Conservation (phyloP, 1,139 yeast genomes). For the Taiozyma onychis region DNA sequence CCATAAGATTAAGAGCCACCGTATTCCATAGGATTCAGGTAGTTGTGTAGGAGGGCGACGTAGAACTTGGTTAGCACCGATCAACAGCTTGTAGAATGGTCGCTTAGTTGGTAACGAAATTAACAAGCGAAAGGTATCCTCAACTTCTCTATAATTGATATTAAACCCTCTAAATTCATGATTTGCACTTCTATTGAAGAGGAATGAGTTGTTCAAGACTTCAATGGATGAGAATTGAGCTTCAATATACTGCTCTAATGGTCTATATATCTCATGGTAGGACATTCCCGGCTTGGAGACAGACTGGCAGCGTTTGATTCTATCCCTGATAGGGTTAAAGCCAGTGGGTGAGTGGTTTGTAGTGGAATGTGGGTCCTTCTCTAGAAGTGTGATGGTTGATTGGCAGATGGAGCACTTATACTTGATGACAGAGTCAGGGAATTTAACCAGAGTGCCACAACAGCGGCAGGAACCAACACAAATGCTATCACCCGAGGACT, state of each 20-base stretch:
- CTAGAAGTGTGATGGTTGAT: constrained; percentile 29
- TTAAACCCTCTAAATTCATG: constrained; percentile 22
- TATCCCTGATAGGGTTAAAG: not conserved
- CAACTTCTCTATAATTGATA: constrained; percentile 40
- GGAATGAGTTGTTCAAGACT: constrained; percentile 47
- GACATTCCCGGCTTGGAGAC: constrained; percentile 6
- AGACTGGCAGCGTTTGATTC: constrained; percentile 9
- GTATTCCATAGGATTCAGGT: constrained; percentile 31
- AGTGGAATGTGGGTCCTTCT: not conserved
- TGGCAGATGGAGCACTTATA: constrained; percentile 55
- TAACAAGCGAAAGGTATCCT: constrained; percentile 37
- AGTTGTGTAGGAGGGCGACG: constrained; percentile 36
- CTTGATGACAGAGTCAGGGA: constrained; percentile 40
- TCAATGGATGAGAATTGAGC: constrained; percentile 36
- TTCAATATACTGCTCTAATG: constrained; percentile 41
- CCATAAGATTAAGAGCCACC: constrained; percentile 55
- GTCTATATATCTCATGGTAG: constrained; percentile 41
- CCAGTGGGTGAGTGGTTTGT: not conserved
- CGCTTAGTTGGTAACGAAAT: constrained; percentile 49
- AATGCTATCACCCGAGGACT: not conserved
- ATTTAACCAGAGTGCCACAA: constrained; percentile 54
- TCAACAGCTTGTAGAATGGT: constrained; percentile 49
- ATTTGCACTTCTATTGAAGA: constrained; percentile 10
- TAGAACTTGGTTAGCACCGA: constrained; percentile 43
- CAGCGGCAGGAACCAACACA: constrained; percentile 36